Percentiles rank a stretch among this genome's conserved stretches.
phyloP scores from a whole-genome alignment of 768 basidiomycete genomes.

The Collybia mongolica region DNA sequence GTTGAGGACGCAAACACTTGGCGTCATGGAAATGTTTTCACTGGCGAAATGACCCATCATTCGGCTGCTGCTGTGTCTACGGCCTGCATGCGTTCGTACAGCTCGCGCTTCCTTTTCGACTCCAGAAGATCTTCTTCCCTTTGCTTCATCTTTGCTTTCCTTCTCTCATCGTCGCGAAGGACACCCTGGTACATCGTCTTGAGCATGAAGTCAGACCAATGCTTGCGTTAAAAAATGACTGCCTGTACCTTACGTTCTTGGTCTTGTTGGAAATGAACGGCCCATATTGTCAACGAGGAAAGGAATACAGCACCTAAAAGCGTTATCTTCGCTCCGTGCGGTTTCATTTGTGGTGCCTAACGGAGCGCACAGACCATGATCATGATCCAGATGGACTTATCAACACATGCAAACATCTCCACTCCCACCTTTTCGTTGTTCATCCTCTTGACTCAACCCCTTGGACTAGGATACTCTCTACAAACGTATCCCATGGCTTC shows the following conservation, averaged over 20 bases:
- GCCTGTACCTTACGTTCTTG: slow-evolving; percentile 74
- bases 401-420: slow-evolving; percentile 32
- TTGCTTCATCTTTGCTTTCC: slow-evolving; percentile 66
- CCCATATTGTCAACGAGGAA: slow-evolving; percentile 77
- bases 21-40: too few species aligned
- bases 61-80: slow-evolving; percentile 20
- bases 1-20: too few species aligned
- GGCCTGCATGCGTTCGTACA: slow-evolving; percentile 57
- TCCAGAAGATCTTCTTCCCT: slow-evolving; percentile 61
- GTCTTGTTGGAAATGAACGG: slow-evolving; percentile 84
- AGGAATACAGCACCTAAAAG: slow-evolving; percentile 63
- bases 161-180: slow-evolving; percentile 81
- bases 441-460: slow-evolving; percentile 10
- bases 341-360: slow-evolving; percentile 47
- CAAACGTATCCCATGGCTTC: slow-evolving; percentile 33
- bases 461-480: slow-evolving; percentile 8
- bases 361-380: slow-evolving; percentile 31
- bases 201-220: slow-evolving; percentile 7
- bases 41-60: neutral
- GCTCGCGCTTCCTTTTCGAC: slow-evolving; percentile 60
- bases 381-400: neutral
- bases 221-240: neutral
- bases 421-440: slow-evolving; percentile 13
- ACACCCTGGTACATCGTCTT: slow-evolving; percentile 94
- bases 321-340: slow-evolving; percentile 68